Base-by-base conservation (phyloP, 805 yeast species). In the Lipomyces spencermartinsiae region DNA sequence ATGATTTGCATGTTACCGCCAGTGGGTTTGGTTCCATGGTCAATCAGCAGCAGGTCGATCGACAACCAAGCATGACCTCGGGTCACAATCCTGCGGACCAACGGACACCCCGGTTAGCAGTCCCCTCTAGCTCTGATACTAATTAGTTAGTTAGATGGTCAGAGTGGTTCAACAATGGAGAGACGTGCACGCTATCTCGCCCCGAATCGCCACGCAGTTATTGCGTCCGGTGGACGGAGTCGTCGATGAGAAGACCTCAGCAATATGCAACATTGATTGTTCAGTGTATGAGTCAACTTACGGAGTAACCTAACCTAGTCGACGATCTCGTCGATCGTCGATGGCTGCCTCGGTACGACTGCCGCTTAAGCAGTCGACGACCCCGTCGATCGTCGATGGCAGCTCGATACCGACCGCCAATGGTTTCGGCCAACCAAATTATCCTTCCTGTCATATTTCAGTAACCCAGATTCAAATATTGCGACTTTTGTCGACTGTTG, bases 261-360 rank as follows among this genome's bases (percentile, higher is more conserved):
- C 9, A 37, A 9, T 3, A 4, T 3, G 4, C 16, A 25, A 25
- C 29, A 2, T 12, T 35, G 16, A 6, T 43, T 2, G 49, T 5
- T 43, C 22, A 43, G 49, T 9, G 4, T 43, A 9, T 25, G 29
- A 1, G 29, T 25, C 29, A 25, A 25, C 29, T 3, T 25, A 3
- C 29, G 2, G 29, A 25, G 29, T 25, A 3, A 25, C 1, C 29
- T 25, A 37, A 37, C 16, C 9, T 43, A n/a, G 49, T 43, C 49
- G 49, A 43, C 49, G 49, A 43, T n/a, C 49, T 43, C 49, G 49
- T 43, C 49, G 49, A 43, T 43, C 49, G 49, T 43, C 49, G 49
- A 43, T 16, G 16, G 49, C 49, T 16, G 49, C 3, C 29, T 43
- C 49, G 49, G 49, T 19, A n/a, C n/a, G 49, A 16, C 49, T 43